These are phyloP conservation scores for Pulveroboletus sp. DNA, from an alignment of 768 basidiomycete species.

Conservation along the genomic window DNA sequence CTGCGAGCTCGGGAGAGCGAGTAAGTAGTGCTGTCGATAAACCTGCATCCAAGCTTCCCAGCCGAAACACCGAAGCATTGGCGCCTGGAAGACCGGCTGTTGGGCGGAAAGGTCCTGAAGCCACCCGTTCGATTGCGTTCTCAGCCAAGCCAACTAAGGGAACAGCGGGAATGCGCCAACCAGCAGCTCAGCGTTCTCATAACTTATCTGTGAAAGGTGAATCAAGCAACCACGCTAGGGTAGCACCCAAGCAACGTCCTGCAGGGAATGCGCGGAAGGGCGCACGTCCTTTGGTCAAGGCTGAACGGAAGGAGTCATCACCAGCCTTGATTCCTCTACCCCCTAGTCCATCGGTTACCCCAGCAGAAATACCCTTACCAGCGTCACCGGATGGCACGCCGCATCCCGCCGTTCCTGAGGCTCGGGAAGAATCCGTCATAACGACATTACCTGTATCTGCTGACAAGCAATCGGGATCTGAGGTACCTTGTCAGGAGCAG, in stretches of 20 bases:
- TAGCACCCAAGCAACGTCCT: conserved; percentile 9
- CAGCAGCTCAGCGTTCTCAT: conserved; percentile 5
- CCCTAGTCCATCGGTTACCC: conserved; percentile 18
- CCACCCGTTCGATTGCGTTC: conserved; percentile 1
- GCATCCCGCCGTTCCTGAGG: background rate
- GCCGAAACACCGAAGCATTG: conserved; percentile 1
- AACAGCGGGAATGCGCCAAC: background rate
- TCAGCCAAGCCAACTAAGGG: conserved; percentile 10
- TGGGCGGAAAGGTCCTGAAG: conserved; percentile 9
- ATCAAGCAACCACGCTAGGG: background rate
- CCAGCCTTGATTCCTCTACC: conserved; percentile 20
- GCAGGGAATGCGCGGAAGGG: conserved; percentile 4
- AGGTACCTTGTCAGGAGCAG: conserved; percentile 1
- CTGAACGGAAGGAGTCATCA: conserved; percentile 10
- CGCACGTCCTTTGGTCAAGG: conserved; percentile 12
- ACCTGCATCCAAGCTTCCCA: conserved; percentile 10
- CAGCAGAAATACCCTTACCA: conserved; percentile 19
- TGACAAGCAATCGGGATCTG: background rate
- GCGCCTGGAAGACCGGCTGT: conserved; percentile 1
- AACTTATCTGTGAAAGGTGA: conserved; percentile 11
- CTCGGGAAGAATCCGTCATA: conserved; percentile 2
- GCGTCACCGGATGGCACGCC: conserved; percentile 15
- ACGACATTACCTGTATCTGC: background rate
- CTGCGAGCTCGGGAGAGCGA: background rate
- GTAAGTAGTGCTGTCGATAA: background rate